Percentiles rank a stretch among this genome's conserved stretches.
phyloP scores from a whole-genome alignment of 2,329 filamentous ascomycete genomes.

The Proliferodiscus dingleyae region DNA sequence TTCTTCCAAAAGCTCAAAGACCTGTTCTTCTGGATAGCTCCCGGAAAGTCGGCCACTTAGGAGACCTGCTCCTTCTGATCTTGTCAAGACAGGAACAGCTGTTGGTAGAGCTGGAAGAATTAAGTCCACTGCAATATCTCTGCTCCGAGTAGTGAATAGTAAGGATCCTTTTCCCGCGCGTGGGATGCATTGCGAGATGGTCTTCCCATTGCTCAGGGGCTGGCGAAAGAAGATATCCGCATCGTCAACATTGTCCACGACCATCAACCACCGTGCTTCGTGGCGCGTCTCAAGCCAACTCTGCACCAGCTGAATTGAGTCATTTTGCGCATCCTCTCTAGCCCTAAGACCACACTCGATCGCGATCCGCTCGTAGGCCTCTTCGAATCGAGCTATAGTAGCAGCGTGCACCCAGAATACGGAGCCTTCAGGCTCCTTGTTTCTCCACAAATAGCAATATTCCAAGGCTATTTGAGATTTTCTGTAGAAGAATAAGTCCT shows the following conservation, averaged over 20 bases:
- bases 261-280: conserved; percentile 19
- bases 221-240: conserved; percentile 6
- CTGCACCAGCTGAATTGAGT: conserved; percentile 13
- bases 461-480: conserved; percentile 36
- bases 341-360: conserved; percentile 11
- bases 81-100: neutral
- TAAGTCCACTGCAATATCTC: neutral
- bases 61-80: neutral
- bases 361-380: conserved; percentile 20
- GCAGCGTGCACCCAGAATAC: conserved; percentile 34
- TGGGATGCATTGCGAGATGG: neutral
- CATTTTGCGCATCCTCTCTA: conserved; percentile 13
- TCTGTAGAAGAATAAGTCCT: conserved; percentile 16
- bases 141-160: neutral
- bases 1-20: conserved; percentile 14
- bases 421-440: conserved; percentile 22
- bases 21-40: neutral
- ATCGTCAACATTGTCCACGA: conserved; percentile 23
- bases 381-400: conserved; percentile 11
- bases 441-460: conserved; percentile 29
- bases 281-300: conserved; percentile 17
- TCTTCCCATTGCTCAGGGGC: neutral
- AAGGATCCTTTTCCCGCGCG: neutral
- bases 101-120: too few species aligned
- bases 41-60: neutral